Percentiles rank a stretch among this genome's conserved stretches.
Conservation (phyloP, 2,329 filamentous ascomycete species). For the Sporothrix euskadiensis region DNA sequence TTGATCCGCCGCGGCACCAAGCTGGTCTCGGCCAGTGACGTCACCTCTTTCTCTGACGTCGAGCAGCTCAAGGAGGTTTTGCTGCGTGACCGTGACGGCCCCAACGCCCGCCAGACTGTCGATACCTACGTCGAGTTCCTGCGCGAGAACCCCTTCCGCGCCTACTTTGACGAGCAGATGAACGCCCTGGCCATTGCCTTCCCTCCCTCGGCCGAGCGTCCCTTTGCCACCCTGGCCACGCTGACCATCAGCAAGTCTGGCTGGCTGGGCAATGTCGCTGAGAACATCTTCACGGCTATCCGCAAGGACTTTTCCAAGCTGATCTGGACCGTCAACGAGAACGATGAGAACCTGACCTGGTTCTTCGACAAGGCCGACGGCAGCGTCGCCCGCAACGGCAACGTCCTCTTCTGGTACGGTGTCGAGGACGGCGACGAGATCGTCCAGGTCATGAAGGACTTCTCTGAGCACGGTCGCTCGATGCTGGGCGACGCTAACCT, state of each 20-base stretch:
- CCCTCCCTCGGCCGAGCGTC: conserved; percentile 64
- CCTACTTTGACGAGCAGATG: conserved; percentile 93
- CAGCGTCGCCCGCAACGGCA: conserved; percentile 79
- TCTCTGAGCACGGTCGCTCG: conserved; percentile 75
- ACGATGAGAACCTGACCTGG: conserved; percentile 96
- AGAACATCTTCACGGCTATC: conserved; percentile 90
- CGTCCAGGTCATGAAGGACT: conserved; percentile 79
- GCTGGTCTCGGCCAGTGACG: conserved; percentile 69
- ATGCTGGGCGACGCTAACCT: conserved; percentile 91
- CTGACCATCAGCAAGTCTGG: conserved; percentile 92
- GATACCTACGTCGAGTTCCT: conserved; percentile 84
- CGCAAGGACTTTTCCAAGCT: conserved; percentile 91
- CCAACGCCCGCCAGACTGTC: conserved; percentile 80
- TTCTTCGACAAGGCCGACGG: conserved; percentile 97
- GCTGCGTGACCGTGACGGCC: conserved; percentile 75
- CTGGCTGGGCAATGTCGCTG: conserved; percentile 91
- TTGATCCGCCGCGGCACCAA: conserved; percentile 91
- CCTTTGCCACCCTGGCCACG: conserved; percentile 80
- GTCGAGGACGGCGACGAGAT: conserved; percentile 80
- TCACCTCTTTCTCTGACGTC: conserved; percentile 75
- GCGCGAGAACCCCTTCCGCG: conserved; percentile 76
- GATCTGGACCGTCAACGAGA: conserved; percentile 93
- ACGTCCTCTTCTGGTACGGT: conserved; percentile 96
- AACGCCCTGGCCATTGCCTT: conserved; percentile 88
- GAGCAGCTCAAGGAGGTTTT: conserved; percentile 78